Base-by-base conservation (phyloP, 129 eudicot genomes). In the Sambucus nigra region DNA sequence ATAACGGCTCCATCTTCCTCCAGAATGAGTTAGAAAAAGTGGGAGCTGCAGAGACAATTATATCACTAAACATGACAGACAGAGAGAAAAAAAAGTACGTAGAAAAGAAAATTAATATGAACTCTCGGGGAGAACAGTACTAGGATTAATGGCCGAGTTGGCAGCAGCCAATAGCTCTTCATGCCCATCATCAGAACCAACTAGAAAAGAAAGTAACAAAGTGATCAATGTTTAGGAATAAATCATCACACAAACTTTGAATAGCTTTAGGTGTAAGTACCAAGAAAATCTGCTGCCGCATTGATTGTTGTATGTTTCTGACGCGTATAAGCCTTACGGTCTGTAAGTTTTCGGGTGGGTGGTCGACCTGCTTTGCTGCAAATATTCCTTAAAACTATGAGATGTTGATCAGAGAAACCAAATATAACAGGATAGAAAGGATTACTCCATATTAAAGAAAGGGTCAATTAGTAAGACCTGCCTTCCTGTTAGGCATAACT, bases 101-200 rank as follows among this genome's bases (percentile, higher is more conserved):
- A 25, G 25, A 61, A 14, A 51, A 47, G 6, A 27, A 42, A 48
- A 39, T 41, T 22, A 39, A 25, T 7, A 50, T 41, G 57, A 21
- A 46, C 19, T 53, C 23, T 12, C 17, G 31, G 52, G 38, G 27
- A 42, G 60, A 75, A 51, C 40, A 61, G 61, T 79, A 87, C 96
- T 68, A 44, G 86, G 81, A 65, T 71, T 71, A 44, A 67, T 63
- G 68, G 79, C 88, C 12, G 85, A 74, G 35, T 76, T 79, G 11
- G 82, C 84, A 41, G 96, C 96, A 62, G 94, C 85, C 62, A 82
- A 41, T 47, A 87, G 88, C 76, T 82, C 96, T 68, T 76, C 85
- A 52, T 76, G 85, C 54, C 93, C 93, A 82, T 76, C 85, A 71
- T 76, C 93, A 58, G 86, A 73, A 63, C 94, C 88, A 76, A 79